These are phyloP conservation scores for Neonectria coccinea DNA, from an alignment of 2,329 filamentous ascomycete genomes.

Conservation along the genomic window DNA sequence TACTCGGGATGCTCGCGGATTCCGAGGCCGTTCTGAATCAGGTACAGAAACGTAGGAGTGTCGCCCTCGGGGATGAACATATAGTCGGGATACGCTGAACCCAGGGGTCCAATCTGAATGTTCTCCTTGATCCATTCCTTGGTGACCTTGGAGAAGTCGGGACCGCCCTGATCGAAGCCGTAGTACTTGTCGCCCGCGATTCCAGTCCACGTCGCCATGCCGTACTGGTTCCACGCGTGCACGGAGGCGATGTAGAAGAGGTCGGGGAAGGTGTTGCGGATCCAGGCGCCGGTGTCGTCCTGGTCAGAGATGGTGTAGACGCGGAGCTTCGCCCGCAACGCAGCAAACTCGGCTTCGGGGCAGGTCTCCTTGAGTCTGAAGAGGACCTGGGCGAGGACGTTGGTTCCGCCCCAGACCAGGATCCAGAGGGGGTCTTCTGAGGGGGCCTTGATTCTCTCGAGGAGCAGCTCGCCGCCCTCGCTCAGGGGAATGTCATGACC, in stretches of 20 bases:
- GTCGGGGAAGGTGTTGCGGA: constrained; percentile 64
- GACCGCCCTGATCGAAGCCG: constrained; percentile 44
- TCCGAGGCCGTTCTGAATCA: constrained; percentile 50
- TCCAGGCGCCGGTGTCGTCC: constrained; percentile 68
- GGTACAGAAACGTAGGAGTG: constrained; percentile 62
- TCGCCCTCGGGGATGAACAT: constrained; percentile 66
- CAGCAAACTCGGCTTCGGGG: constrained; percentile 48
- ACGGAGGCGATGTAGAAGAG: constrained; percentile 67
- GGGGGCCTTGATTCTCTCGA: constrained; percentile 42
- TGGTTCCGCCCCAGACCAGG: constrained; percentile 65
- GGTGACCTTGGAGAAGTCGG: constrained; percentile 60
- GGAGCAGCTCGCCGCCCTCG: constrained; percentile 58
- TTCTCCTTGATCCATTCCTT: constrained; percentile 64
- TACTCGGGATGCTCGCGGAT: constrained; percentile 59
- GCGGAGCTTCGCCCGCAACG: constrained; percentile 57
- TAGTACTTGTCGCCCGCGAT: constrained; percentile 59
- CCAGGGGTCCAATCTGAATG: constrained; percentile 62
- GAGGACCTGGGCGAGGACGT: constrained; percentile 63
- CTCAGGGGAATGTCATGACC: constrained; percentile 48
- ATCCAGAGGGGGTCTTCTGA: constrained; percentile 60
- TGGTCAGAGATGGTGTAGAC: constrained; percentile 71
- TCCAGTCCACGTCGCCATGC: constrained; percentile 65
- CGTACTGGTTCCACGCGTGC: constrained; percentile 68
- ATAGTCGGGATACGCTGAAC: constrained; percentile 58
- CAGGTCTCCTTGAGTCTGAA: constrained; percentile 48